These are phyloP conservation scores for Strobilomyces dryophilus DNA, from an alignment of 768 basidiomycete species.

Conservation along the genomic window DNA sequence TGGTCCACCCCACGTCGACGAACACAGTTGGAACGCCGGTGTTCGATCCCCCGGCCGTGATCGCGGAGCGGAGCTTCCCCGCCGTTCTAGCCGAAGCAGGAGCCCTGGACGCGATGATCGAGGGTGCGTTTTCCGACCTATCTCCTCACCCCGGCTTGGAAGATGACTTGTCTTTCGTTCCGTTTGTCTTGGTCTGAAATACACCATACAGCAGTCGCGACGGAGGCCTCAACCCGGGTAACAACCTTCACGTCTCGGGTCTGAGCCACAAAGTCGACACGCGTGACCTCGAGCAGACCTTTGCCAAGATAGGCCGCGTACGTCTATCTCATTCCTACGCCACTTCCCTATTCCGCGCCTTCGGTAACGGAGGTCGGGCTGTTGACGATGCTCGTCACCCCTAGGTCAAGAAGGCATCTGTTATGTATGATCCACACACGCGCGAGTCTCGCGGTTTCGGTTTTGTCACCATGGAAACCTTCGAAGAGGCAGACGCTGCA, in stretches of 20 bases:
- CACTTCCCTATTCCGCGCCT: not conserved
- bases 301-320: conserved; percentile 85
- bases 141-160: not conserved
- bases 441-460: conserved; percentile 78
- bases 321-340: conserved; percentile 22
- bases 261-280: conserved; percentile 65
- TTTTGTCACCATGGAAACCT: conserved; percentile 83
- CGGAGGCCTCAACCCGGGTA: conserved; percentile 51
- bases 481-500: conserved; percentile 89
- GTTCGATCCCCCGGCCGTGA: conserved; percentile 41
- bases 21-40: conserved; percentile 48
- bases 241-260: conserved; percentile 62
- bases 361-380: not conserved
- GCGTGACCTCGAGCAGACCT: conserved; percentile 82
- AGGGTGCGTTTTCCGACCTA: conserved; percentile 42
- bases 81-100: conserved; percentile 74
- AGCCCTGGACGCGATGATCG: conserved; percentile 63
- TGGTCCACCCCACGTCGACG: conserved; percentile 46
- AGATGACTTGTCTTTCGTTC: not conserved
- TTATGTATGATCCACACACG: conserved; percentile 70
- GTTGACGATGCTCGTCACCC: conserved; percentile 2
- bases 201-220: conserved; percentile 17
- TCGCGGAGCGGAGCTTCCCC: conserved; percentile 45
- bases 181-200: not conserved
- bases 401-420: conserved; percentile 60